A percentile compares a stretch with the other conserved stretches of the same genome.
Conservation (phyloP, 23 red algal species). For the Gracilaria domingensis region DNA sequence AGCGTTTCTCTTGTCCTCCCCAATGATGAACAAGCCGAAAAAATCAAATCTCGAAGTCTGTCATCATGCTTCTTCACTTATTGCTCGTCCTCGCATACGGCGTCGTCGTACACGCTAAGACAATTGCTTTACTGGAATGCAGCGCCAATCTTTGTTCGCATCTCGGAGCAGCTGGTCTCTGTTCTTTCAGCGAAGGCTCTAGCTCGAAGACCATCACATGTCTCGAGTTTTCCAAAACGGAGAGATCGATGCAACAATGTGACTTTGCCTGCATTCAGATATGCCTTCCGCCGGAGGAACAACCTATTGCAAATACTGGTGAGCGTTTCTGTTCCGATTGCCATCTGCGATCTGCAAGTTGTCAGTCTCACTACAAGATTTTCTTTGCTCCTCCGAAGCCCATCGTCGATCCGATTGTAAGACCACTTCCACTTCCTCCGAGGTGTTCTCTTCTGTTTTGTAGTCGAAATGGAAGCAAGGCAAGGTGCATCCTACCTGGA, state of each 20-base stretch:
- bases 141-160: background rate
- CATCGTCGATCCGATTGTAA: background rate
- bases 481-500: background rate
- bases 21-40: background rate
- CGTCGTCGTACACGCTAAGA: background rate
- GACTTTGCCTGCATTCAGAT: slow-evolving; percentile 24
- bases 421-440: background rate
- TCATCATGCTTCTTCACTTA: background rate
- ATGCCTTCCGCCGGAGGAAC: slow-evolving; percentile 6
- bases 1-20: background rate
- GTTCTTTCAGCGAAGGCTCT: background rate
- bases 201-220: background rate
- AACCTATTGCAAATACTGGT: background rate
- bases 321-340: slow-evolving; percentile 17
- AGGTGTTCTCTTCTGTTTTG: background rate
- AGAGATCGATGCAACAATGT: background rate
- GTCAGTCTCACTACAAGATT: background rate
- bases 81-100: background rate
- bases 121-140: background rate
- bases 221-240: background rate
- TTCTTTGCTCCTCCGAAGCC: background rate
- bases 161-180: background rate
- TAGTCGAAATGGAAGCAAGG: slow-evolving; percentile 18
- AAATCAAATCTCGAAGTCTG: background rate
- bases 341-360: background rate